These are phyloP conservation scores for Sungouiella blattae DNA, from an alignment of 805 yeast species.

Conservation along the genomic window DNA sequence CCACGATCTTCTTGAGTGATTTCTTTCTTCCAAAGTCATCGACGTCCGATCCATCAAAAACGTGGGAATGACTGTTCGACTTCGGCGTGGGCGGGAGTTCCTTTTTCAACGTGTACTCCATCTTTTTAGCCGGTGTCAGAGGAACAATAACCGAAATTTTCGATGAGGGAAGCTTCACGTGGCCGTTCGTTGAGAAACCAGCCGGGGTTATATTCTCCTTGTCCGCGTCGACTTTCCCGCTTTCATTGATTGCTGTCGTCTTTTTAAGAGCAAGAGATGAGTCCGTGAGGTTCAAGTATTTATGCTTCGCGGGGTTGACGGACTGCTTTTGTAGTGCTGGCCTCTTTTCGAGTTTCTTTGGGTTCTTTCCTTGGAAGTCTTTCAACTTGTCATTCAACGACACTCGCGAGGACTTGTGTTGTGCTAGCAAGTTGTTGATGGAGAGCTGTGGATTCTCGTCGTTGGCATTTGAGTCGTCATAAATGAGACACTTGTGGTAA, in stretches of 20 bases:
- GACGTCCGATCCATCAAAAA: slow-evolving; percentile 2
- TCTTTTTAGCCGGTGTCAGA: slow-evolving; percentile 64
- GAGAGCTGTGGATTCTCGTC: slow-evolving; percentile 39
- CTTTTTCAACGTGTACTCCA: slow-evolving; percentile 36
- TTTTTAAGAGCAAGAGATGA: slow-evolving; percentile 38
- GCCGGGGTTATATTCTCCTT: slow-evolving; percentile 2
- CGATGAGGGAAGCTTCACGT: slow-evolving; percentile 49
- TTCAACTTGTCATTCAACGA: slow-evolving; percentile 29
- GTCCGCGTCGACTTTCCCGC: slow-evolving; percentile 1
- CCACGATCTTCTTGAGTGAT: slow-evolving; percentile 36
- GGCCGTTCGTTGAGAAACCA: slow-evolving; percentile 51
- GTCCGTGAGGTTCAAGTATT: slow-evolving; percentile 37
- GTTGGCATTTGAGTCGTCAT: slow-evolving; percentile 19
- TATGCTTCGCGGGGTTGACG: slow-evolving; percentile 6
- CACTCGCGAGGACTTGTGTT: slow-evolving; percentile 35
- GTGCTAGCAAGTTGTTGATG: slow-evolving; percentile 34
- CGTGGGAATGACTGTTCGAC: neutral
- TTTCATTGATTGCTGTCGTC: slow-evolving; percentile 9
- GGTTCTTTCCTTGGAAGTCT: slow-evolving; percentile 18
- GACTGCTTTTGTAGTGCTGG: neutral
- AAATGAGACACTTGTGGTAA: slow-evolving; percentile 32
- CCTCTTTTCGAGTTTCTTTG: neutral
- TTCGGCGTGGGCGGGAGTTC: slow-evolving; percentile 3
- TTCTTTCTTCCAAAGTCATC: slow-evolving; percentile 26
- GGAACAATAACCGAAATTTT: slow-evolving; percentile 48